Evolutionary conservation across 805 yeast genomes (phyloP), one percentile per base, ranked within the genome.

Genomic region (Yamadazyma ubonensis): DNA sequence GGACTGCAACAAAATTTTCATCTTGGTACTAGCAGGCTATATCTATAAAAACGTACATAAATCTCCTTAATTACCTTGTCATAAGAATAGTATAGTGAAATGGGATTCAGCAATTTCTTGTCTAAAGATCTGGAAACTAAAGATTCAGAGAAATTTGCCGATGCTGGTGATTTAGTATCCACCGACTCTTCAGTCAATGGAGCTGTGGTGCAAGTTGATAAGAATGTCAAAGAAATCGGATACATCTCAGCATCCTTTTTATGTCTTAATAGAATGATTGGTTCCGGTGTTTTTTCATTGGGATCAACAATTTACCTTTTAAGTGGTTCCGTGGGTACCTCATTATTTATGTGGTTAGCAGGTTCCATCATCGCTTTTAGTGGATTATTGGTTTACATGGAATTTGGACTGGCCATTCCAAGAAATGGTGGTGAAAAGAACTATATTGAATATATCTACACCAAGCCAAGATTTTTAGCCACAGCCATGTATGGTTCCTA

Each of bases 401-500:
- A 85, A 55, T 82, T 83, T 58, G 95, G 95, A 11, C 76, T 79
- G 2, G 81, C 78, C 34, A 78, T 84, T 42, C 86, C 87, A 33
- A 76, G 83, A 63, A 85, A 86, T 53, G 95, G 95, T 49, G 96
- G 93, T 50, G 95, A 86, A 55, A 85, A 84, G 62, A 84, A 83
- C 53, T 86, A 86, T 57, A 63, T 86, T 51, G 93, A 86, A 57
- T 81, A 74, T 50, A 76, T 84, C 36, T 86, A 71, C 64, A 71
- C 70, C 36, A 78, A 75, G 50, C 95, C 95, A 29, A 74, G 67
- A 56, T 84, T 81, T 54, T 67, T 86, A 43, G 73, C 82, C 33
- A 80, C 86, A 19, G 77, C 70, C 43, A 67, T 66, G 72, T 69
- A 69, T 51, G 89, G 87, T 0, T 68, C 89, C 2, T 83, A 84